Evolutionary conservation across 805 yeast species (phyloP).

Genomic region (Kodamaea neixiangensis): DNA sequence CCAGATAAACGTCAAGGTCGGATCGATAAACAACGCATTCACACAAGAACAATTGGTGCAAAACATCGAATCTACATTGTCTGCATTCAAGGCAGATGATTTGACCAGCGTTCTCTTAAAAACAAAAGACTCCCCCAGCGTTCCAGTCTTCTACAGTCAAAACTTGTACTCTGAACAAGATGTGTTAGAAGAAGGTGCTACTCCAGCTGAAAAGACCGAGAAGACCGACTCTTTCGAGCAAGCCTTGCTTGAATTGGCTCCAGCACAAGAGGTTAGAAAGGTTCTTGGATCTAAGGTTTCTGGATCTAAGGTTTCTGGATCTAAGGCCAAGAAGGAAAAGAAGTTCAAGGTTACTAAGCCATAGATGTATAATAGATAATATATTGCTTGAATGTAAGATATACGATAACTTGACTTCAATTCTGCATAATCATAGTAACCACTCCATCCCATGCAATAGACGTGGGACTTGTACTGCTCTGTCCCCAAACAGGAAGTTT

Average conservation of each 20-base stretch:
- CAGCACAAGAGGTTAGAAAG: constrained; percentile 68
- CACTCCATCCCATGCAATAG: too few relatives aligned
- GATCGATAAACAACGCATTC: constrained; percentile 46
- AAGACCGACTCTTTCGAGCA: constrained; percentile 53
- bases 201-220: constrained; percentile 23
- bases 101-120: constrained; percentile 66
- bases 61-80: constrained; percentile 59
- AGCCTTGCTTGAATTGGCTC: constrained; percentile 79
- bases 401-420: too few relatives aligned
- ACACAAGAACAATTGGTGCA: constrained; percentile 52
- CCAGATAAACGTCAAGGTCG: constrained; percentile 65
- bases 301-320: constrained; percentile 52
- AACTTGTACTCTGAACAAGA: constrained; percentile 54
- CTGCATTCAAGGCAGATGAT: constrained; percentile 43
- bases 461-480: too few relatives aligned
- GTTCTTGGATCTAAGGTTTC: constrained; percentile 49
- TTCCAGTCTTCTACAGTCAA: constrained; percentile 78
- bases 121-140: constrained; percentile 71
- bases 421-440: too few relatives aligned
- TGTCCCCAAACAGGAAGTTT: neutral
- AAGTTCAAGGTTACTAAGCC: constrained; percentile 18
- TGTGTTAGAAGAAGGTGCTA: constrained; percentile 34
- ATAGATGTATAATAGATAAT: constrained; percentile 4
- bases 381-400: neutral
- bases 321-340: constrained; percentile 11